Conservation (phyloP, 352 stramenopile genomes). For the Lagenidium giganteum region DNA sequence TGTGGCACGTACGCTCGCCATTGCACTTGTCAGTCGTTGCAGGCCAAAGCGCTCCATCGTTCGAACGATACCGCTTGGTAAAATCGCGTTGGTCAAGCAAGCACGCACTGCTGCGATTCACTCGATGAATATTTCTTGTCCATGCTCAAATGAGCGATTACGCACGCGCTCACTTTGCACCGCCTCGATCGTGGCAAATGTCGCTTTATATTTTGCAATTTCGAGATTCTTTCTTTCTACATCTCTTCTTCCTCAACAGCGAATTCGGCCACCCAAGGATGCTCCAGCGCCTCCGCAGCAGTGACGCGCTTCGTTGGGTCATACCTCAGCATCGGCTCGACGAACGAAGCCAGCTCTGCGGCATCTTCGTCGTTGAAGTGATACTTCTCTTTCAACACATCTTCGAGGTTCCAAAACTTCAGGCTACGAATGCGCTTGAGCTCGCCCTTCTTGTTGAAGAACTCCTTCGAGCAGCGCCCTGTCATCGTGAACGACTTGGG, state of each 20-base stretch:
- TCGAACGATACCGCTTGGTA: no score
- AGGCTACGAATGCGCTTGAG: constrained; percentile 98
- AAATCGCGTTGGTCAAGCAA: no score
- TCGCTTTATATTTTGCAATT: no score
- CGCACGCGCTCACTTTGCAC: no score
- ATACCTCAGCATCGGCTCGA: constrained; percentile 92
- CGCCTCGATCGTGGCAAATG: no score
- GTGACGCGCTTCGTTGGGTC: constrained; percentile 85
- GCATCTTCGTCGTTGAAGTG: constrained; percentile 87
- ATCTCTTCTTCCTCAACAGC: constrained; percentile 10
- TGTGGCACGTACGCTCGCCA: no score
- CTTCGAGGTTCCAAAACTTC: constrained; percentile 96
- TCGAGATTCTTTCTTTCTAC: neutral
- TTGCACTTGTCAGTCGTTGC: no score
- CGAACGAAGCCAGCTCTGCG: constrained; percentile 89
- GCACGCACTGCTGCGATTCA: no score
- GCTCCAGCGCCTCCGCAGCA: constrained; percentile 90
- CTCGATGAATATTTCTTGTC: no score
- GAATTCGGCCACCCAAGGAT: constrained; percentile 88
- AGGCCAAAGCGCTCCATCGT: no score
- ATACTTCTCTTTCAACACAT: constrained; percentile 97
- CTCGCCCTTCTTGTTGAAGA: constrained; percentile 97
- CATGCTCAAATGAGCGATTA: no score
- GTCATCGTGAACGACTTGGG: constrained; percentile 90
- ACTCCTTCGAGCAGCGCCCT: constrained; percentile 94